A percentile compares a stretch with the other conserved stretches of the same genome.
Conservation (phyloP, 2,329 filamentous ascomycete genomes). For the Stemphylium beticola region DNA sequence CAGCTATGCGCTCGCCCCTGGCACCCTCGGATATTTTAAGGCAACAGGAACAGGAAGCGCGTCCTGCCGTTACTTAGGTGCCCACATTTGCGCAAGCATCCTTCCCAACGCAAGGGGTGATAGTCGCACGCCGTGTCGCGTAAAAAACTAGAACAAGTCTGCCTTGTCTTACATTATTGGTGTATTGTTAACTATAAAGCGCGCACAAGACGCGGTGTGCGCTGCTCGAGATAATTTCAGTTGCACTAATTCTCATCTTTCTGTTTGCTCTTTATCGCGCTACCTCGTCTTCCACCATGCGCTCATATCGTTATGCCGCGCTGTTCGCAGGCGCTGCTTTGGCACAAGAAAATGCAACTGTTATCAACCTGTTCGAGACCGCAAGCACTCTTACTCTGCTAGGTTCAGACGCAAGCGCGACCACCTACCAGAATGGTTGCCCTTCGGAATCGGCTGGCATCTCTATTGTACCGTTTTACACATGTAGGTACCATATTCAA, state of each 20-base stretch:
- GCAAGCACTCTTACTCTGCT: conserved; percentile 26
- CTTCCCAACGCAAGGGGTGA: conserved; percentile 2
- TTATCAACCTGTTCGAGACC: conserved; percentile 22
- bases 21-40: conserved; percentile 5
- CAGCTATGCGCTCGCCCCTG: not conserved
- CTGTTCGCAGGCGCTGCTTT: conserved; percentile 26
- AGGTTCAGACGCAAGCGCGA: conserved; percentile 27
- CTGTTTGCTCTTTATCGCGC: not conserved
- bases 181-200: not conserved
- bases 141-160: not conserved
- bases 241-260: not conserved
- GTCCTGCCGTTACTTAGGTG: not conserved
- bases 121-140: conserved; percentile 2
- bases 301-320: conserved; percentile 20
- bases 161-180: not conserved
- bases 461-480: conserved; percentile 10
- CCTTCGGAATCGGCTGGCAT: conserved; percentile 16
- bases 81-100: conserved; percentile 11
- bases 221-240: not conserved
- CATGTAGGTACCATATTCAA: not conserved
- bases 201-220: not conserved
- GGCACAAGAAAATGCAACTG: conserved; percentile 25
- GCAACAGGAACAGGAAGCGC: conserved; percentile 4
- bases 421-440: conserved; percentile 32
- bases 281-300: conserved; percentile 20